Conservation (phyloP, 129 eudicot genomes). For the Tanacetum coccineum region DNA sequence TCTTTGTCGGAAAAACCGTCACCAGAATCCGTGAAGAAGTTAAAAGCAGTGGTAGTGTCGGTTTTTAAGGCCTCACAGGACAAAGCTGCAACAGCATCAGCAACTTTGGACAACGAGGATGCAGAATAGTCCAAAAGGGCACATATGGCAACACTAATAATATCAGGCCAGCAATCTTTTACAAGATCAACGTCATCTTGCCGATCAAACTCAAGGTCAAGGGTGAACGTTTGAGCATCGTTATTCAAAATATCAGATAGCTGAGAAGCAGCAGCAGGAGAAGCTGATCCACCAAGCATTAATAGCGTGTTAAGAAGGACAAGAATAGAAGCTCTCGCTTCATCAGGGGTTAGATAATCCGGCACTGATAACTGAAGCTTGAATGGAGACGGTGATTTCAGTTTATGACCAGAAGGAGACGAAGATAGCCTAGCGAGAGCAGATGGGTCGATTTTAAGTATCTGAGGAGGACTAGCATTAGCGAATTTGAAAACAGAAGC, state of each 20-base stretch:
- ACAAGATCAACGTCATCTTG: constrained; percentile 14
- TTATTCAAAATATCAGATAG: constrained; percentile 36
- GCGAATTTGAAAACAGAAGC: too few species aligned
- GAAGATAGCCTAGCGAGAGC: constrained; percentile 26
- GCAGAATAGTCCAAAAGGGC: constrained; percentile 51
- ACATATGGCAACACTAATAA: constrained; percentile 43
- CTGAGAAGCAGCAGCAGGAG: constrained; percentile 30
- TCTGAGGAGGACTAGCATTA: too few species aligned
- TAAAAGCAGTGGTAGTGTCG: constrained; percentile 41
- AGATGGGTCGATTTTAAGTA: too few species aligned
- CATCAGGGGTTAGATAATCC: constrained; percentile 35
- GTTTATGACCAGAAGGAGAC: constrained; percentile 27
- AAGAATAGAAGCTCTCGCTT: constrained; percentile 44
- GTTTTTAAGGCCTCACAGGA: constrained; percentile 69
- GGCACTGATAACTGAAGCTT: constrained; percentile 35
- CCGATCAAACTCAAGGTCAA: constrained; percentile 15
- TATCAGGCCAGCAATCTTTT: constrained; percentile 14
- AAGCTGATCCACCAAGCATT: constrained; percentile 33
- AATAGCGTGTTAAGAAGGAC: constrained; percentile 37
- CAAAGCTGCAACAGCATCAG: constrained; percentile 62
- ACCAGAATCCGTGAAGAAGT: constrained; percentile 53
- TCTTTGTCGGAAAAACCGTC: constrained; percentile 68
- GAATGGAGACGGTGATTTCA: neutral
- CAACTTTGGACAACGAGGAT: constrained; percentile 38
- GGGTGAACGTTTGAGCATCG: constrained; percentile 1